Evolutionary conservation across 2,329 filamentous ascomycete species (phyloP).

Genomic region (Arthrinium phaeospermum): DNA sequence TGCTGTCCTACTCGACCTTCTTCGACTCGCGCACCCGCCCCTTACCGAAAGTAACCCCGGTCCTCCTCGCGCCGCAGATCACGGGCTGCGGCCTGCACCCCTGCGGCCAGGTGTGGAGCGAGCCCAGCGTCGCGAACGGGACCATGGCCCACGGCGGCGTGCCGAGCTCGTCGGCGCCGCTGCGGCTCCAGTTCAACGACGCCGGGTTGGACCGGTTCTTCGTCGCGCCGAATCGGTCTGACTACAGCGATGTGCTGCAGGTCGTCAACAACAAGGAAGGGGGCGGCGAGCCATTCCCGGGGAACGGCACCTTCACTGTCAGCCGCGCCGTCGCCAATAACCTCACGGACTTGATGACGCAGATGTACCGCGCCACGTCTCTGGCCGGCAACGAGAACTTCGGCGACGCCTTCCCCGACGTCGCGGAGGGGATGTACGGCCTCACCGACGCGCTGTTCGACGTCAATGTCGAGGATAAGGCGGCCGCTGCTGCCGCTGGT

Average conservation of each 20-base stretch:
- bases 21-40: not conserved
- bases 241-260: not conserved
- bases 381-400: not conserved
- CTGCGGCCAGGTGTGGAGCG: not conserved
- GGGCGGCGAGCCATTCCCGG: not conserved
- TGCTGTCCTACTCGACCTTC: not conserved
- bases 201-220: not conserved
- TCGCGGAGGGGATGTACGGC: not conserved
- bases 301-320: not conserved
- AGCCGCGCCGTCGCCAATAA: not conserved
- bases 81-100: not conserved
- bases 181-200: not conserved
- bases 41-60: not conserved
- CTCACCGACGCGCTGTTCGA: not conserved
- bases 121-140: not conserved
- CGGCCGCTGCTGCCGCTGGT: too few relatives aligned
- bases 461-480: not conserved
- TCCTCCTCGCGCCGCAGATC: not conserved
- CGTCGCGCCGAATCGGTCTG: not conserved
- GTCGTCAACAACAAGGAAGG: not conserved
- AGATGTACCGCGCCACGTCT: not conserved
- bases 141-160: not conserved
- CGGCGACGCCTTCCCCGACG: not conserved
- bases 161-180: not conserved
- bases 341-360: not conserved